Evolutionary conservation across 2,329 filamentous ascomycete species (phyloP).

Genomic region (Botryotinia convoluta): DNA sequence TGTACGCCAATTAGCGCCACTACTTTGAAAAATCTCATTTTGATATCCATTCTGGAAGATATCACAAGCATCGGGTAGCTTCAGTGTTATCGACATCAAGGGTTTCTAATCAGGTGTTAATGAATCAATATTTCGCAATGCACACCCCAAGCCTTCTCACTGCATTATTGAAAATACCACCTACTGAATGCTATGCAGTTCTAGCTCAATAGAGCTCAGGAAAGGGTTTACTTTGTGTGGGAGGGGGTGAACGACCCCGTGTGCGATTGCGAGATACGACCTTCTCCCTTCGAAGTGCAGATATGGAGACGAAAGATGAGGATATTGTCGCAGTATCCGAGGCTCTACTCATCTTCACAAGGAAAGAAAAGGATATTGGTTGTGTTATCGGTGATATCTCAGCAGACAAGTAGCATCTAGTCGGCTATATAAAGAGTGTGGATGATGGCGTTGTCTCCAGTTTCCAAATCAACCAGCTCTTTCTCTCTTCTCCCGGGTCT

Average conservation of each 20-base stretch:
- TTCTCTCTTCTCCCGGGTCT: background rate
- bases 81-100: background rate
- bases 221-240: background rate
- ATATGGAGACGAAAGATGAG: background rate
- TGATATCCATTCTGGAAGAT: background rate
- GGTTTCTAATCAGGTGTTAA: background rate
- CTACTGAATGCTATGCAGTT: background rate
- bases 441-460: background rate
- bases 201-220: background rate
- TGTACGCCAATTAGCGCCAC: constrained; percentile 9
- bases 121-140: background rate
- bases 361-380: background rate
- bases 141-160: background rate
- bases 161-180: constrained; percentile 4
- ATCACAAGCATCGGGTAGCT: background rate
- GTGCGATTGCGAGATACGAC: background rate
- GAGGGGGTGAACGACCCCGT: background rate
- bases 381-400: background rate
- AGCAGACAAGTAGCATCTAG: background rate
- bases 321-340: background rate
- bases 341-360: background rate
- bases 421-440: background rate
- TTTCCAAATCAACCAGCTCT: background rate
- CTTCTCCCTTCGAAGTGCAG: background rate
- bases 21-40: background rate